phyloP scores from a whole-genome alignment of 83 land plant species.

The Diphasiastrum complanatum region DNA sequence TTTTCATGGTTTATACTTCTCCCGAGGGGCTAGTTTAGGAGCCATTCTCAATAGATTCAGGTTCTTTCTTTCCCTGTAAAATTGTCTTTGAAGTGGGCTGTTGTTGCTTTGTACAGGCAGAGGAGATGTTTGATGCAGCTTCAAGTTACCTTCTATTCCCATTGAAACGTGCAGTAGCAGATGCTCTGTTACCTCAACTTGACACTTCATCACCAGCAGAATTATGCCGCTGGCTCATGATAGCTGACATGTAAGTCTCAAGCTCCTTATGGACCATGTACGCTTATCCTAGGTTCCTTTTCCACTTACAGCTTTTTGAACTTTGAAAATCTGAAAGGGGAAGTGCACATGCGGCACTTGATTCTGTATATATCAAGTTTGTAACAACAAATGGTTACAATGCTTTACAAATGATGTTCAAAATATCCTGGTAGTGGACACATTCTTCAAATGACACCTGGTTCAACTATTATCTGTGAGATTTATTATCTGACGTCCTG shows the following conservation, averaged over 20 bases:
- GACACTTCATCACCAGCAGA: constrained; percentile 73
- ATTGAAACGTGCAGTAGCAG: constrained; percentile 86
- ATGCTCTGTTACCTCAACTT: constrained; percentile 75
- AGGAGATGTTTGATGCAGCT: constrained; percentile 94
- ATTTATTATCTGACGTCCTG: no score
- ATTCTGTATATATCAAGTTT: no score
- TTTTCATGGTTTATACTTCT: background rate
- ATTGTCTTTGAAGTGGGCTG: background rate
- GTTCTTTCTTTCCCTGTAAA: background rate
- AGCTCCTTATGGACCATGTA: background rate
- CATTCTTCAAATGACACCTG: no score
- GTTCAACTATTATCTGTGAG: no score
- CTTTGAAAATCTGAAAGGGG: no score
- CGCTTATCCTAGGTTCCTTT: background rate
- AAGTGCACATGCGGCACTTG: no score
- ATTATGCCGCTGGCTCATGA: constrained; percentile 75
- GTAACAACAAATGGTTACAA: no score
- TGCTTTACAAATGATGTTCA: no score
- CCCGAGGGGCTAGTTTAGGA: background rate
- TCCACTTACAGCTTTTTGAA: no score
- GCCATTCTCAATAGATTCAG: background rate
- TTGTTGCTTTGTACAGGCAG: constrained; percentile 47
- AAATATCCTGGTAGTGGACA: no score
- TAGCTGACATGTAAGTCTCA: constrained; percentile 73
- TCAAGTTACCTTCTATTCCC: constrained; percentile 87